Conservation (phyloP, 1,284 basidiomycete genomes). For the Apiotrichum brassicae region DNA sequence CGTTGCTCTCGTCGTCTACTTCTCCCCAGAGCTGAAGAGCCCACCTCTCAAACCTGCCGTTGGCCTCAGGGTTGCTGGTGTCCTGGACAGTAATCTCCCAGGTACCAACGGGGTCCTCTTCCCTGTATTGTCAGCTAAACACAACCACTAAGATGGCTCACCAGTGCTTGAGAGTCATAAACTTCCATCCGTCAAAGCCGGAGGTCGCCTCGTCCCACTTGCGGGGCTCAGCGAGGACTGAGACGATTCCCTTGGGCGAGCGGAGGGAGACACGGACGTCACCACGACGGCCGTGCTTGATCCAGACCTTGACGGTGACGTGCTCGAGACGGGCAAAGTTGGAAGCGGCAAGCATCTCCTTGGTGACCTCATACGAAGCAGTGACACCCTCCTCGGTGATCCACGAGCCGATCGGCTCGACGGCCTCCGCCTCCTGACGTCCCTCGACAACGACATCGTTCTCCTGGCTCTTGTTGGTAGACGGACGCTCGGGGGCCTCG, state of each 20-base stretch:
- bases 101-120: constrained; percentile 82
- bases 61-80: constrained; percentile 56
- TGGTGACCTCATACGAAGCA: constrained; percentile 64
- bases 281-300: constrained; percentile 75
- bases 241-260: constrained; percentile 81
- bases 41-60: constrained; percentile 85
- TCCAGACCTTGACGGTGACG: constrained; percentile 88
- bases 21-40: constrained; percentile 90
- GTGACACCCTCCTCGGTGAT: constrained; percentile 65
- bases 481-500: constrained; percentile 11
- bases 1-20: constrained; percentile 64
- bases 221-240: constrained; percentile 71
- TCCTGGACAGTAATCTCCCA: constrained; percentile 89
- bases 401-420: constrained; percentile 20
- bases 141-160: too few species aligned
- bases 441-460: too few species aligned
- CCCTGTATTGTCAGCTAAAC: constrained; percentile 58
- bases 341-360: constrained; percentile 60
- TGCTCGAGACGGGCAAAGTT: constrained; percentile 91
- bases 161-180: constrained; percentile 99
- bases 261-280: constrained; percentile 86
- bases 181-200: constrained; percentile 90
- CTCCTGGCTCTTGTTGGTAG: not conserved
- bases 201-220: constrained; percentile 60
- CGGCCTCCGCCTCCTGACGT: constrained; percentile 1